Evolutionary conservation across 805 yeast species (phyloP).

Genomic region (Peterozyma xylosa): DNA sequence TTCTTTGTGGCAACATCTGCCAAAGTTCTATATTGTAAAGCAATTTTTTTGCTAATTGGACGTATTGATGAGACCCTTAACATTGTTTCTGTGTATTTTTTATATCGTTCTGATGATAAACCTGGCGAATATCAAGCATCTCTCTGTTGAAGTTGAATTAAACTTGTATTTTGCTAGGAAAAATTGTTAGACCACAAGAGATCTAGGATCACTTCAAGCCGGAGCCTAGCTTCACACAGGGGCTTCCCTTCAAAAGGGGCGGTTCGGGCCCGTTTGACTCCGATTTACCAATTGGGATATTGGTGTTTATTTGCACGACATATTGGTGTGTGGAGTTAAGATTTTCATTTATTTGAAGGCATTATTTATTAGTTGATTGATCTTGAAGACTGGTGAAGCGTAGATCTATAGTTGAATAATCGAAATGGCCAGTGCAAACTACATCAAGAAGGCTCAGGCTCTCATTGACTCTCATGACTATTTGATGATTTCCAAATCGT

Average conservation of each 20-base stretch:
- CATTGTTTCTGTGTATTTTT: conserved; percentile 1
- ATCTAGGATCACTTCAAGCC: conserved; percentile 8
- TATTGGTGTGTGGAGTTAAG: neutral
- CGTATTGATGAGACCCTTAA: conserved; percentile 6
- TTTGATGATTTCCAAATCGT: conserved; percentile 58
- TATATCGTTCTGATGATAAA: no score
- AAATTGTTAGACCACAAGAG: no score
- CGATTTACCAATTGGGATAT: no score
- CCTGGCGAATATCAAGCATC: no score
- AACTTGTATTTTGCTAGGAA: no score
- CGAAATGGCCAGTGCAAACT: neutral
- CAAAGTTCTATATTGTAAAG: conserved; percentile 3
- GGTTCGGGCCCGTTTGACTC: no score
- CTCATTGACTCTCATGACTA: conserved; percentile 37
- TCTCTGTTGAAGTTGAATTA: no score
- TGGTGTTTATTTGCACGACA: neutral
- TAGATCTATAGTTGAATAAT: neutral
- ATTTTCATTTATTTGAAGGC: no score
- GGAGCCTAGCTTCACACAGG: neutral
- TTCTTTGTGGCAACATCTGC: conserved; percentile 33
- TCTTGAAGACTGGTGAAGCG: neutral
- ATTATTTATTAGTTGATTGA: neutral
- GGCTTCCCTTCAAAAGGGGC: no score
- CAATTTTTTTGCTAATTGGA: conserved; percentile 1
- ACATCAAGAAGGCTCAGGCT: conserved; percentile 30